Conservation (phyloP, 169 alveolate species). For the Babesia bigemina region DNA sequence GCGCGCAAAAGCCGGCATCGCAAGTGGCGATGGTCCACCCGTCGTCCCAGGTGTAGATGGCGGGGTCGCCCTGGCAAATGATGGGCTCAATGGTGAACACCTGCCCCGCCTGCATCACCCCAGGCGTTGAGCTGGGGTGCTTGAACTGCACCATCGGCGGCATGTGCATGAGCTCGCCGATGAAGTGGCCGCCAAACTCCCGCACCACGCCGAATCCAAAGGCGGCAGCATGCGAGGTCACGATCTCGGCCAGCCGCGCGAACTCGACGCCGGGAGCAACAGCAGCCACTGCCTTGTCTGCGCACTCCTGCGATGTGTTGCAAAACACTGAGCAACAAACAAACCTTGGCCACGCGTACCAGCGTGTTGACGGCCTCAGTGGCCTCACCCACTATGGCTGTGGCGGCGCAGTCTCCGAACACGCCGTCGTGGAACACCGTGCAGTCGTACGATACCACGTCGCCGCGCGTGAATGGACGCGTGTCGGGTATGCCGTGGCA, state of each 20-base stretch:
- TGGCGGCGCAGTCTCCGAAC: slow-evolving; percentile 85
- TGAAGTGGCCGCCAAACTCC: slow-evolving; percentile 92
- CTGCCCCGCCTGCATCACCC: slow-evolving; percentile 53
- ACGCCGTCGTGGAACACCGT: slow-evolving; percentile 88
- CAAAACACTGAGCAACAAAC: background rate
- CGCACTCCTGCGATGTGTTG: slow-evolving; percentile 64
- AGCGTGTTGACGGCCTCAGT: slow-evolving; percentile 61
- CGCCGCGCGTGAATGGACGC: slow-evolving; percentile 85
- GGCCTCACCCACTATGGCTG: slow-evolving; percentile 69
- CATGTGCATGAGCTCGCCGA: slow-evolving; percentile 90
- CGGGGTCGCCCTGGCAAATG: slow-evolving; percentile 81
- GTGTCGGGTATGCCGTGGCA: slow-evolving; percentile 93
- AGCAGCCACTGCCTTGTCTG: slow-evolving; percentile 83
- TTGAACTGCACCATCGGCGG: slow-evolving; percentile 87
- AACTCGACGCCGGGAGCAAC: slow-evolving; percentile 88
- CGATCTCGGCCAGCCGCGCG: slow-evolving; percentile 84
- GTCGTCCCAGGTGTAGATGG: slow-evolving; percentile 87
- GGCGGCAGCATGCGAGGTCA: slow-evolving; percentile 78
- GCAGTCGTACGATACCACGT: slow-evolving; percentile 89
- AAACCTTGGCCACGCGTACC: slow-evolving; percentile 69
- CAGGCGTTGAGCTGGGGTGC: slow-evolving; percentile 74
- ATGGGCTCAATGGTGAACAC: slow-evolving; percentile 86
- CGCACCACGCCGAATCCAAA: slow-evolving; percentile 84
- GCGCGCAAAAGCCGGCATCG: slow-evolving; percentile 86
- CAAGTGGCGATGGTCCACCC: slow-evolving; percentile 89